Conservation (phyloP, 768 basidiomycete species). For the Boletus vermiculosoides region DNA sequence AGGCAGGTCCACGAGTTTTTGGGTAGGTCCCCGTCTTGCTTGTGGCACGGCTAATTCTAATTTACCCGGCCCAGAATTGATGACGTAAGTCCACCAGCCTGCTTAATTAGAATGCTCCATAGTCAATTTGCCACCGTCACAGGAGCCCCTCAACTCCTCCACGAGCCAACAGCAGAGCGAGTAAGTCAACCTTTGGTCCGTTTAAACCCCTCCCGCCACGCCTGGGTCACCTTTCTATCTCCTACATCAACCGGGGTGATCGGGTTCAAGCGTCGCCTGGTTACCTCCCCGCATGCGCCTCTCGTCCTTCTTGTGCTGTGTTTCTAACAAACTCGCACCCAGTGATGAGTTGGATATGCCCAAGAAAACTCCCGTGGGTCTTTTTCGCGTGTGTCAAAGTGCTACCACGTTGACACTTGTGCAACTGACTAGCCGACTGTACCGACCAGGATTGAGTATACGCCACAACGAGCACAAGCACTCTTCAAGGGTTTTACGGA, state of each 20-base stretch:
- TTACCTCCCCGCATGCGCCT: conserved; percentile 53
- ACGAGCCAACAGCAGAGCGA: conserved; percentile 24
- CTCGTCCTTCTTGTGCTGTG: conserved; percentile 62
- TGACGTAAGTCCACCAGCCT: conserved; percentile 31
- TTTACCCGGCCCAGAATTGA: conserved; percentile 22
- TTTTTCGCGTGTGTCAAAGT: conserved; percentile 4
- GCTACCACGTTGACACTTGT: neutral
- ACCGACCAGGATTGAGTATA: conserved; percentile 40
- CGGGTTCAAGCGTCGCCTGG: conserved; percentile 23
- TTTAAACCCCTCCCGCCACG: conserved; percentile 13
- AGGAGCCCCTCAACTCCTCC: conserved; percentile 29
- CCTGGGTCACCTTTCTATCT: conserved; percentile 11
- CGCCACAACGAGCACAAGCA: conserved; percentile 44
- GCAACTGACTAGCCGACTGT: neutral
- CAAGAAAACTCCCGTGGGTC: conserved; percentile 33
- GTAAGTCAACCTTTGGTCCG: conserved; percentile 31
- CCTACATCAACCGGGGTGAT: conserved; percentile 21
- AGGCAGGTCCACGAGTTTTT: conserved; percentile 7
- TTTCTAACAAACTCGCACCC: conserved; percentile 51
- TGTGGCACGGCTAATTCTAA: neutral
- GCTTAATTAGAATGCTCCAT: conserved; percentile 18
- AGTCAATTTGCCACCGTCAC: conserved; percentile 13
- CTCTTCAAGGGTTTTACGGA: conserved; percentile 69
- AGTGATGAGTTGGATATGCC: conserved; percentile 45
- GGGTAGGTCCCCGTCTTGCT: conserved; percentile 11